Base-by-base conservation (phyloP, 1,284 basidiomycete species). In the Malassezia dermatis region DNA sequence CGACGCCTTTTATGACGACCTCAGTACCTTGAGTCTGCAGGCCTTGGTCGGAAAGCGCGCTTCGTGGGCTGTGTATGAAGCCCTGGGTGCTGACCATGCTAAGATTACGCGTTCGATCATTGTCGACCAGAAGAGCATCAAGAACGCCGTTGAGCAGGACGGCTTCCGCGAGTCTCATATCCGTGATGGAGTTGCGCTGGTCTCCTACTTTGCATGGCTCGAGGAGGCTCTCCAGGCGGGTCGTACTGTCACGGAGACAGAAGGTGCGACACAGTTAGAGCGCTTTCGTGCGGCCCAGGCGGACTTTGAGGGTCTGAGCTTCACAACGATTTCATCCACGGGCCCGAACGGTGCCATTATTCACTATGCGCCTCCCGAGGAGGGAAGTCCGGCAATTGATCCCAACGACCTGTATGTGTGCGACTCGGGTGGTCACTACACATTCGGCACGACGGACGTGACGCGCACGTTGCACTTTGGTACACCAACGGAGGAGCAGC, bases 311-410 rank as follows among this genome's bases (percentile, higher is more conserved):
- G 93, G 93, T 3, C 78, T 91, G 21, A 91, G 88, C 3, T 98
- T 98, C 75, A 78, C 82, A 1, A 95, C 93, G 0, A 96, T 98
- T 54, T 95, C 90, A 1, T 86, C 88, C 0, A 71, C 71, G 11
- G 93, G 91, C 0, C 80, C 87, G 2, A 94, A 98, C 71, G 89
- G 64, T 83, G 89, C 90, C 13, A 86, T 98, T 66, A 95, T 98
- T 55, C 93, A 98, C 74, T 98, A 98, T 75, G 78, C 80, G 1
- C 89, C 93, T 2, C 82, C 86, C 48, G 81, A 83, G n/a, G 75
- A 79, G 5, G 81, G 83, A 58, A 88, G 85, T 64, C 84, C 86
- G 0, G 78, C 82, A 17, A 85, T 98, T 60, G 68, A 71, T 28
- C 58, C 61, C 15, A 48, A 61, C 37, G 53, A 69, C 53, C 60